These are phyloP conservation scores for Nakaseomyces nivariensis DNA, from an alignment of 1,139 yeast genomes.

Conservation along the genomic window DNA sequence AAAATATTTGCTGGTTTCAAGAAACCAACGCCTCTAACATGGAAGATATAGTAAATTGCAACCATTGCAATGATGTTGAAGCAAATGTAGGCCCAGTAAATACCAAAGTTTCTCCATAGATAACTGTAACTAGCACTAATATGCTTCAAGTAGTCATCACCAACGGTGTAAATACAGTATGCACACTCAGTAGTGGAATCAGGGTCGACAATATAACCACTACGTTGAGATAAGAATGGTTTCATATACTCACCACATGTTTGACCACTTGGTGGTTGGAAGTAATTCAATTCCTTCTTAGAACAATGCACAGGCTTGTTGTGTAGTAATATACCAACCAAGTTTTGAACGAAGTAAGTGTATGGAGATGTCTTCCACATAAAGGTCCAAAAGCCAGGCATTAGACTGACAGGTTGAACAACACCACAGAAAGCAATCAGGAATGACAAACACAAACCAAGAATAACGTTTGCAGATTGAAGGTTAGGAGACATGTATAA, in stretches of 20 bases:
- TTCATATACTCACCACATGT: constrained; percentile 50
- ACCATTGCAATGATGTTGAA: constrained; percentile 46
- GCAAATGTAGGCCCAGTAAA: constrained; percentile 44
- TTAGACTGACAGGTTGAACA: constrained; percentile 43
- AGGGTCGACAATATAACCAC: constrained; percentile 50
- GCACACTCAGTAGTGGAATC: constrained; percentile 45
- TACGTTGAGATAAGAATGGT: constrained; percentile 21
- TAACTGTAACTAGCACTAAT: constrained; percentile 38
- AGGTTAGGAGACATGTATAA: constrained; percentile 52
- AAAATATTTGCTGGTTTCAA: constrained; percentile 6
- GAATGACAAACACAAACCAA: constrained; percentile 44
- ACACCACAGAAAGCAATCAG: constrained; percentile 55
- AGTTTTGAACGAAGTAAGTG: constrained; percentile 55
- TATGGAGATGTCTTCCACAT: constrained; percentile 66
- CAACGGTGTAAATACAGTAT: constrained; percentile 45
- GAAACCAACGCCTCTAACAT: constrained; percentile 13
- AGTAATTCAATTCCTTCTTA: constrained; percentile 39
- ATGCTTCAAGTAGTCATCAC: constrained; percentile 43
- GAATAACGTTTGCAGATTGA: constrained; percentile 51
- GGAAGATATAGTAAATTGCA: constrained; percentile 33
- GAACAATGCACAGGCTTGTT: constrained; percentile 47
- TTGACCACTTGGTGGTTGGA: constrained; percentile 49
- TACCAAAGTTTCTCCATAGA: constrained; percentile 61
- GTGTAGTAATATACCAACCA: constrained; percentile 44
- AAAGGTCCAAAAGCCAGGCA: constrained; percentile 70